phyloP scores from a whole-genome alignment of 441 rosid species.

The Populus hybrid region DNA sequence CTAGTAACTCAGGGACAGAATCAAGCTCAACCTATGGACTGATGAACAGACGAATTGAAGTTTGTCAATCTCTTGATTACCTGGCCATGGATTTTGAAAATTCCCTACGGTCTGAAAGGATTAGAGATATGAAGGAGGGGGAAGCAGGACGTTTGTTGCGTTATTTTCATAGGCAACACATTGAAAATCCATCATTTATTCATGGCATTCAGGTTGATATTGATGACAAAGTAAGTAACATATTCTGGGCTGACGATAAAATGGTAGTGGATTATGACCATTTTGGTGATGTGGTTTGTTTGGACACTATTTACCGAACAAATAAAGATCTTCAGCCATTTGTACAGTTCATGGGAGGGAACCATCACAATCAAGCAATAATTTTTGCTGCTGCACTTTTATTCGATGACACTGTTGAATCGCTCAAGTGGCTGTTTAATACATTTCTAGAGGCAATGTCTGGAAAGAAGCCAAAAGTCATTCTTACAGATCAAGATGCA shows the following conservation, averaged over 20 bases:
- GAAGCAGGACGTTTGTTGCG: constrained; percentile 12
- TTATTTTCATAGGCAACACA: constrained; percentile 22
- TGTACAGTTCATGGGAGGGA: constrained; percentile 16
- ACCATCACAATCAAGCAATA: constrained; percentile 17
- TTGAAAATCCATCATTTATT: constrained; percentile 16
- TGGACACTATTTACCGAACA: constrained; percentile 14
- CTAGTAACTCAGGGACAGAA: background rate
- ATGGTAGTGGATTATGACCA: constrained; percentile 17
- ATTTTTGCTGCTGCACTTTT: constrained; percentile 13
- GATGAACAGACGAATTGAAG: constrained; percentile 10
- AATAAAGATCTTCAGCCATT: constrained; percentile 18
- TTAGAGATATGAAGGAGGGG: constrained; percentile 12
- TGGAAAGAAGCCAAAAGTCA: constrained; percentile 17
- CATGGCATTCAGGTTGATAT: constrained; percentile 15
- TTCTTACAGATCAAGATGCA: constrained; percentile 17
- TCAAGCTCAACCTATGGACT: background rate
- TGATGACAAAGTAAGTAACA: constrained; percentile 14
- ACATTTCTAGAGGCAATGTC: constrained; percentile 18
- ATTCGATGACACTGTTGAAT: constrained; percentile 15
- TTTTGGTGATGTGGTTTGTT: constrained; percentile 15
- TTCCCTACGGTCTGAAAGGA: constrained; percentile 15
- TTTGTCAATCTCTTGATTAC: constrained; percentile 9
- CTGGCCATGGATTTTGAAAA: constrained; percentile 9
- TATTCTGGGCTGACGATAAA: constrained; percentile 19
- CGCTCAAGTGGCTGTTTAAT: constrained; percentile 13